Evolutionary conservation across 2,329 filamentous ascomycete genomes (phyloP).

Genomic region (Verticillium longisporum): DNA sequence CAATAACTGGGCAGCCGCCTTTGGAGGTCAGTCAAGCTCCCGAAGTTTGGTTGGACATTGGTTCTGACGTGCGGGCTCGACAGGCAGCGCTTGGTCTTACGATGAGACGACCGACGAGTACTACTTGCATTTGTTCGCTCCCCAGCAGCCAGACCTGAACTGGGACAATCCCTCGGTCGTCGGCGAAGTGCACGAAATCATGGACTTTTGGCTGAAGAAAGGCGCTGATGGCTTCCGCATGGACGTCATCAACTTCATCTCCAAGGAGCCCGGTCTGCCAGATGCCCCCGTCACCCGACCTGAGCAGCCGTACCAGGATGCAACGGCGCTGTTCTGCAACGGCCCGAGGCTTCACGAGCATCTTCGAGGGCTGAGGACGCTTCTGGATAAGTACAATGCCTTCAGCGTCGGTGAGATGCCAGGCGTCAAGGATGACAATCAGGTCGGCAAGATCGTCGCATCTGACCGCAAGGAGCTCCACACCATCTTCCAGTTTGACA

Average conservation of each 20-base stretch:
- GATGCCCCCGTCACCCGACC: conserved; percentile 42
- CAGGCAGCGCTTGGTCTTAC: conserved; percentile 52
- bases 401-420: conserved; percentile 61
- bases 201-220: conserved; percentile 68
- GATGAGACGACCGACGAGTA: conserved; percentile 60
- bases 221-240: conserved; percentile 65
- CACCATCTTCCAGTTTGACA: conserved; percentile 63
- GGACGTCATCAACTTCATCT: conserved; percentile 62
- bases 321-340: conserved; percentile 50
- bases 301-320: conserved; percentile 39
- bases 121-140: conserved; percentile 64
- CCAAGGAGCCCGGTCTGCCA: conserved; percentile 47
- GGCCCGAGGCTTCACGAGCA: conserved; percentile 59
- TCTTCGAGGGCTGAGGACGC: conserved; percentile 48
- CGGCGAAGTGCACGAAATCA: conserved; percentile 59
- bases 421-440: conserved; percentile 42
- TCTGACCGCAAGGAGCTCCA: conserved; percentile 50
- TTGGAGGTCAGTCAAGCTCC: conserved; percentile 27
- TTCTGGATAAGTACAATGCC: conserved; percentile 49
- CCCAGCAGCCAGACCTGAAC: conserved; percentile 69
- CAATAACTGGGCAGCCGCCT: conserved; percentile 61
- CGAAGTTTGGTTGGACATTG: too few relatives aligned
- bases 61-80: background rate
- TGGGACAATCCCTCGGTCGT: conserved; percentile 63
- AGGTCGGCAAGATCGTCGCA: conserved; percentile 49